Percentiles rank a stretch among this genome's conserved stretches.
Evolutionary conservation across 1,284 basidiomycete species (phyloP).

Genomic region (Apiotrichum domesticum): DNA sequence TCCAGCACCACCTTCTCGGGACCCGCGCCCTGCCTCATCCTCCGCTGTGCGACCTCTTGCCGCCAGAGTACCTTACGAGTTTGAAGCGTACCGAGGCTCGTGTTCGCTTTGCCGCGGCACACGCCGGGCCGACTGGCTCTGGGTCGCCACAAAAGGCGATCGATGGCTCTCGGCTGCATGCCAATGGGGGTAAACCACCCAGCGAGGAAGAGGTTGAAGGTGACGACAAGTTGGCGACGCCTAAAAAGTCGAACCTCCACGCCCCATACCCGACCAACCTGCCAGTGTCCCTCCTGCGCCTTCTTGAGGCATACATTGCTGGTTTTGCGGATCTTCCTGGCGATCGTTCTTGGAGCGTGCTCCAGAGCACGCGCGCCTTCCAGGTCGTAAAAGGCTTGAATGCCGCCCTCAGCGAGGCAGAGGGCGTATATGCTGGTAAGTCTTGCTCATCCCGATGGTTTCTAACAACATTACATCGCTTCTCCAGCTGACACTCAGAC

Average conservation of each 20-base stretch:
- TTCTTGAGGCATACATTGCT: conserved; percentile 43
- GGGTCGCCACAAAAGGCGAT: conserved; percentile 5
- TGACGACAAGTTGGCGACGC: neutral
- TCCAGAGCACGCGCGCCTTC: conserved; percentile 38
- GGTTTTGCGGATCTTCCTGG: conserved; percentile 29
- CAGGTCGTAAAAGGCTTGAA: conserved; percentile 32
- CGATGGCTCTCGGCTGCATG: neutral
- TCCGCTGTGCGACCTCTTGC: conserved; percentile 42
- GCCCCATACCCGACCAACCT: conserved; percentile 40
- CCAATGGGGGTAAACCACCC: conserved; percentile 1
- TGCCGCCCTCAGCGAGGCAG: conserved; percentile 34
- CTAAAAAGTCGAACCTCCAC: conserved; percentile 36
- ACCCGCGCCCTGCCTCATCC: conserved; percentile 41
- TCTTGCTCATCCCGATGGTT: neutral
- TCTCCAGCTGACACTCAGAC: conserved; percentile 7
- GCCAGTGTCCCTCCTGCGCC: conserved; percentile 37
- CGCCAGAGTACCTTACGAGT: conserved; percentile 35
- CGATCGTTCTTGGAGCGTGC: conserved; percentile 33
- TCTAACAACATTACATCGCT: no score
- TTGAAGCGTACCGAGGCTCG: conserved; percentile 43
- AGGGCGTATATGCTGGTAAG: conserved; percentile 39
- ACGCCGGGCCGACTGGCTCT: conserved; percentile 31
- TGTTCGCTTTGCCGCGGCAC: conserved; percentile 39
- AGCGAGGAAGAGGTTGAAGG: neutral
- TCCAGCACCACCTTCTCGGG: conserved; percentile 43